phyloP scores from a whole-genome alignment of 345 rosid species.

The Ceriops decandra region DNA sequence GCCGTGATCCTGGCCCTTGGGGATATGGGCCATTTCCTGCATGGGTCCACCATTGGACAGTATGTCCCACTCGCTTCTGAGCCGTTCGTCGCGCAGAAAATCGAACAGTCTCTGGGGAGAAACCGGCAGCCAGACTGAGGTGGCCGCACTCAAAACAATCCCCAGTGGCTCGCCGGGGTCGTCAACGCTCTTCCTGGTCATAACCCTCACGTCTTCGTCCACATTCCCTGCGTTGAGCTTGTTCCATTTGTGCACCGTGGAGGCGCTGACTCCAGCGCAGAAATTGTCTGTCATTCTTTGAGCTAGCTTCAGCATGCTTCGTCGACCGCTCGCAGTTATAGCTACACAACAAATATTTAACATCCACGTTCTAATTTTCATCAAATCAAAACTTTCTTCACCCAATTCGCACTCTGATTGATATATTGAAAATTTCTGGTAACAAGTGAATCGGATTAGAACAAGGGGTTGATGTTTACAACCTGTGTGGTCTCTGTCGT shows the following conservation, averaged over 20 bases:
- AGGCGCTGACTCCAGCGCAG: constrained; percentile 90
- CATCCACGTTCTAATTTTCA: too few relatives aligned
- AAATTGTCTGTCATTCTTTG: constrained; percentile 92
- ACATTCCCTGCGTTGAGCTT: constrained; percentile 64
- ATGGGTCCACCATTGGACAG: constrained; percentile 91
- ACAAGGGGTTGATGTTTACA: background rate
- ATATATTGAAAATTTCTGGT: too few relatives aligned
- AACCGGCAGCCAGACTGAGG: constrained; percentile 90
- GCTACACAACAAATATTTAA: constrained; percentile 19
- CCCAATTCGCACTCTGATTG: too few relatives aligned
- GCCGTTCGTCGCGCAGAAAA: constrained; percentile 77
- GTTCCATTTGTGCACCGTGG: constrained; percentile 84
- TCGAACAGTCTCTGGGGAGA: constrained; percentile 71
- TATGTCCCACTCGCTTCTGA: constrained; percentile 93
- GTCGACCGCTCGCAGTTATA: constrained; percentile 60
- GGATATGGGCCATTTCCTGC: constrained; percentile 95
- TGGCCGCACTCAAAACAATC: constrained; percentile 77
- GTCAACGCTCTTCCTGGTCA: constrained; percentile 80
- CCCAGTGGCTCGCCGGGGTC: constrained; percentile 99
- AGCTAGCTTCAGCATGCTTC: constrained; percentile 96
- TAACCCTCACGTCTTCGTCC: constrained; percentile 79
- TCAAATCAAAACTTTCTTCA: too few relatives aligned
- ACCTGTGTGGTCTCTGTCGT: constrained; percentile 60
- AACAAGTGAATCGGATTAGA: background rate
- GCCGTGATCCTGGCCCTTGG: constrained; percentile 91